Percentiles rank a stretch among this genome's conserved stretches.
These are phyloP conservation scores for Fusarium nematophilum DNA, from an alignment of 2,329 filamentous ascomycete species.

Conservation along the genomic window DNA sequence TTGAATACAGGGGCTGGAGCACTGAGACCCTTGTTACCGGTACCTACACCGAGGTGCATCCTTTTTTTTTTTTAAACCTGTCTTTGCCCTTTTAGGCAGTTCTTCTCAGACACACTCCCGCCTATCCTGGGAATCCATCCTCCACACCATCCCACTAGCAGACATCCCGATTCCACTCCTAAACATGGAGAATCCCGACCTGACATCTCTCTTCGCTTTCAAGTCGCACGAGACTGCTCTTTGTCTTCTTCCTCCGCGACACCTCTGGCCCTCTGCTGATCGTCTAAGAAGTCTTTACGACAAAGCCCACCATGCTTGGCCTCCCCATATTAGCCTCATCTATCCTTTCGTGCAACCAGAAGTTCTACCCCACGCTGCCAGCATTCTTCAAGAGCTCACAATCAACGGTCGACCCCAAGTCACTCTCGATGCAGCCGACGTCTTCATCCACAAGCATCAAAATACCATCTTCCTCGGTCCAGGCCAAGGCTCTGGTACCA, in stretches of 20 bases:
- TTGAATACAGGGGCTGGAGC: no score
- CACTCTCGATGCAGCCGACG: constrained; percentile 54
- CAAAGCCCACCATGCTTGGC: constrained; percentile 70
- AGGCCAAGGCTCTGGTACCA: constrained; percentile 6
- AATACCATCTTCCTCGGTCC: constrained; percentile 61
- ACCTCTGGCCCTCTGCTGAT: constrained; percentile 62
- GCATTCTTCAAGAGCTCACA: constrained; percentile 38
- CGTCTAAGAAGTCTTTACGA: constrained; percentile 71
- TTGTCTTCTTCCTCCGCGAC: constrained; percentile 66
- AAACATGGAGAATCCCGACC: constrained; percentile 25
- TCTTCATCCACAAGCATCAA: constrained; percentile 61
- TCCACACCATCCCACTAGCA: background rate
- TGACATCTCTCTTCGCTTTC: constrained; percentile 14
- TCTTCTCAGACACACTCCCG: background rate
- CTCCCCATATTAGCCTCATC: constrained; percentile 73
- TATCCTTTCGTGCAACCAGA: constrained; percentile 71
- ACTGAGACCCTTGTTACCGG: no score
- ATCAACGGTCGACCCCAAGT: constrained; percentile 37
- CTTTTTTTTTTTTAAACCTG: no score
- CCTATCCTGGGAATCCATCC: background rate
- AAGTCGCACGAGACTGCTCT: constrained; percentile 68
- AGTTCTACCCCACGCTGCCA: constrained; percentile 56
- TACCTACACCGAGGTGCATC: no score
- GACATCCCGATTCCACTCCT: background rate
- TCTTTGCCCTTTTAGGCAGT: background rate